A percentile compares a stretch with the other conserved stretches of the same genome.
Conservation (phyloP, 495 filamentous ascomycete genomes). For the Penicillium taxi region DNA sequence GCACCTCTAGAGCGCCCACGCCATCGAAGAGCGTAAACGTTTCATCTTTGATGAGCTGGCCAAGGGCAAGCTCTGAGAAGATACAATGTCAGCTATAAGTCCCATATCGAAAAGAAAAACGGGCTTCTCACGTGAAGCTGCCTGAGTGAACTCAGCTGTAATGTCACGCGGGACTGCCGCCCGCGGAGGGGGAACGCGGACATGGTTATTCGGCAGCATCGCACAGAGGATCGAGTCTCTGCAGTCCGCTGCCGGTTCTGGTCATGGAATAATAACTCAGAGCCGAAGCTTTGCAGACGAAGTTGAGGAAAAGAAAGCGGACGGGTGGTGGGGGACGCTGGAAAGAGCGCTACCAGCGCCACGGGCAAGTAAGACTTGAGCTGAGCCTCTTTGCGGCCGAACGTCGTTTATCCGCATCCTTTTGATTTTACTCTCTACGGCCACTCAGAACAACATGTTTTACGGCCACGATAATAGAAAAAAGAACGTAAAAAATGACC, state of each 20-base stretch:
- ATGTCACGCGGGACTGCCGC: conserved; percentile 60
- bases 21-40: conserved; percentile 88
- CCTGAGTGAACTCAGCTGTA: conserved; percentile 63
- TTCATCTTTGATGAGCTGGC: conserved; percentile 88
- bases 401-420: conserved; percentile 3
- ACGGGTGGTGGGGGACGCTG: conserved; percentile 14
- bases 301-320: conserved; percentile 3
- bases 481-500: conserved; percentile 9
- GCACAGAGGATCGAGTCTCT: conserved; percentile 15
- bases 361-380: conserved; percentile 14
- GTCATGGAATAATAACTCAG: conserved; percentile 8
- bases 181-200: conserved; percentile 32
- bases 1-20: conserved; percentile 89
- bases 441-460: not conserved
- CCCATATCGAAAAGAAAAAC: not conserved
- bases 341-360: conserved; percentile 20
- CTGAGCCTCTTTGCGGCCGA: conserved; percentile 18
- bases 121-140: conserved; percentile 53
- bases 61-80: conserved; percentile 58
- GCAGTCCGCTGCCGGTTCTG: conserved; percentile 26
- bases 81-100: conserved; percentile 9
- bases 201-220: conserved; percentile 37
- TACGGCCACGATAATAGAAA: not conserved
- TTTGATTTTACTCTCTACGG: not conserved
- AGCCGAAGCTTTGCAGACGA: not conserved